These are phyloP conservation scores for Annona squamosa DNA, from an alignment of 164 flowering plant species.

Conservation along the genomic window DNA sequence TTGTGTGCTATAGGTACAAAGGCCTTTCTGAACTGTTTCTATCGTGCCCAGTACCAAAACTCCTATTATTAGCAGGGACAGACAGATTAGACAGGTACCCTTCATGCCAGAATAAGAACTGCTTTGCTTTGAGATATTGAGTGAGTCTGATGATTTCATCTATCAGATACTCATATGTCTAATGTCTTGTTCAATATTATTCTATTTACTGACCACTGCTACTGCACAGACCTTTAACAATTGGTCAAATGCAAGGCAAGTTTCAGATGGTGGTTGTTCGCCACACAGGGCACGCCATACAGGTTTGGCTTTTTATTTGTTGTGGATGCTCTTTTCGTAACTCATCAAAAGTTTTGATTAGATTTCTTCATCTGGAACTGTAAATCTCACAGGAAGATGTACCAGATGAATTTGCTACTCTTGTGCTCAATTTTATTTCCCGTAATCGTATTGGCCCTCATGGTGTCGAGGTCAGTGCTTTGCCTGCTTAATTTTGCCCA, in stretches of 20 bases:
- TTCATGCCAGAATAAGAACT: neutral
- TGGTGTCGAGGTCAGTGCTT: constrained; percentile 71
- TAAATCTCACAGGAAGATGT: constrained; percentile 69
- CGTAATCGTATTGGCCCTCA: constrained; percentile 86
- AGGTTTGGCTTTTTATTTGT: constrained; percentile 35
- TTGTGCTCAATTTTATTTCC: constrained; percentile 65
- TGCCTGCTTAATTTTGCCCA: neutral
- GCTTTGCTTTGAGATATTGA: neutral
- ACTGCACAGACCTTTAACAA: constrained; percentile 67
- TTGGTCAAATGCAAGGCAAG: constrained; percentile 99
- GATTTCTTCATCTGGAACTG: neutral
- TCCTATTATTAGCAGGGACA: constrained; percentile 90
- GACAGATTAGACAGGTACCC: constrained; percentile 89
- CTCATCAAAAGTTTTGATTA: neutral
- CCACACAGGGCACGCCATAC: constrained; percentile 94
- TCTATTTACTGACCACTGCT: neutral
- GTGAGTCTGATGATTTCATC: neutral
- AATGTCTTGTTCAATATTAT: neutral
- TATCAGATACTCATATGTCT: neutral
- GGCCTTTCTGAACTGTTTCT: constrained; percentile 90
- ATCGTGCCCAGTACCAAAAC: constrained; percentile 79
- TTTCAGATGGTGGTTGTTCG: constrained; percentile 93
- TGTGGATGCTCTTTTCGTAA: neutral
- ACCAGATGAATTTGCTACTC: constrained; percentile 78
- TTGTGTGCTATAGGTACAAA: constrained; percentile 76